Conservation (phyloP, 345 rosid species). For the Viola odorata region DNA sequence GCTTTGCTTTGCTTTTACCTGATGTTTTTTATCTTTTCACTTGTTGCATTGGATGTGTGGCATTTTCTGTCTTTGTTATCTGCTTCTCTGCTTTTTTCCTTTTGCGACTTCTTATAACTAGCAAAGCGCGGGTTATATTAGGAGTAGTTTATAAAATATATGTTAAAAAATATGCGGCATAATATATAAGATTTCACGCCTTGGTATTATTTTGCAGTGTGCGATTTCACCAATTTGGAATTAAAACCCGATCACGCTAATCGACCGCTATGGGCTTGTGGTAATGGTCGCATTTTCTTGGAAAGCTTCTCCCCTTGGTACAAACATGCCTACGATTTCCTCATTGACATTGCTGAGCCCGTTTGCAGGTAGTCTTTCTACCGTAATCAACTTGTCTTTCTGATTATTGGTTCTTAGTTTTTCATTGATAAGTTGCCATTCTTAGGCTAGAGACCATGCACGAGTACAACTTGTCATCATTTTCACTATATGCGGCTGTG, state of each 20-base stretch:
- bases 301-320: conserved; percentile 84
- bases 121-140: too few relatives aligned
- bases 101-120: too few relatives aligned
- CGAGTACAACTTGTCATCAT: conserved; percentile 89
- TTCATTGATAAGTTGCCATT: neutral
- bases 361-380: conserved; percentile 71
- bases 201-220: too few relatives aligned
- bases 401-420: neutral
- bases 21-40: too few relatives aligned
- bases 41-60: too few relatives aligned
- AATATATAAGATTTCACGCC: too few relatives aligned
- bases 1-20: too few relatives aligned
- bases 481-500: conserved; percentile 91
- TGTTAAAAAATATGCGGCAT: too few relatives aligned
- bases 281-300: conserved; percentile 81
- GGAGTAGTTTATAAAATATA: too few relatives aligned
- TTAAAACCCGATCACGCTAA: conserved; percentile 74
- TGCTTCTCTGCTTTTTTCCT: too few relatives aligned
- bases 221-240: conserved; percentile 71
- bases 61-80: too few relatives aligned
- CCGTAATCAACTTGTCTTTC: neutral
- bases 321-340: conserved; percentile 94
- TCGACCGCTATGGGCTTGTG: conserved; percentile 96
- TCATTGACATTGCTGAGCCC: conserved; percentile 94
- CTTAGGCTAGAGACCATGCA: conserved; percentile 96